These are phyloP conservation scores for Lachancea mirantina DNA, from an alignment of 805 yeast genomes.

Conservation along the genomic window DNA sequence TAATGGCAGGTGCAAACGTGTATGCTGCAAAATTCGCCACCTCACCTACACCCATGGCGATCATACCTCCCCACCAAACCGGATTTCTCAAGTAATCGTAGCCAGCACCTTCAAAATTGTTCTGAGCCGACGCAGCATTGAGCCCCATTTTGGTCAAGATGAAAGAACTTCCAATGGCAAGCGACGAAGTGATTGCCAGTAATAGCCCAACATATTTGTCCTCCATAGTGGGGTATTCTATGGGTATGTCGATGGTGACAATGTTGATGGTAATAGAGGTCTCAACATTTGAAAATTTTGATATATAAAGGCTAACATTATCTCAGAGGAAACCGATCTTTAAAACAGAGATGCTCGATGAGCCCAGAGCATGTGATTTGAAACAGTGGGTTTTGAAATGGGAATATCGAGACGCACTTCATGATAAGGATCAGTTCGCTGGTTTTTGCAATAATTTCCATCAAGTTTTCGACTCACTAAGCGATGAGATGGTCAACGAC, in stretches of 20 bases:
- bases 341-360: no score
- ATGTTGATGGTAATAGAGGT: neutral
- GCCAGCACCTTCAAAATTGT: constrained; percentile 63
- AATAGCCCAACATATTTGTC: constrained; percentile 87
- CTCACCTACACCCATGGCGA: constrained; percentile 87
- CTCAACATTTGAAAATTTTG: constrained; percentile 1
- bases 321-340: no score
- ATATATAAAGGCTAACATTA: no score
- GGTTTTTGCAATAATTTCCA: no score
- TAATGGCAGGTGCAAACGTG: constrained; percentile 89
- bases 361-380: no score
- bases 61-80: constrained; percentile 90
- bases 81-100: constrained; percentile 75
- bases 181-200: constrained; percentile 76
- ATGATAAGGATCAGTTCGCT: no score
- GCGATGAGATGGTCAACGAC: constrained; percentile 7
- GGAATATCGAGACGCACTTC: no score
- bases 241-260: no score
- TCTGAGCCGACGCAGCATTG: constrained; percentile 55
- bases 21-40: constrained; percentile 91
- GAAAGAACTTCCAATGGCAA: constrained; percentile 87
- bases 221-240: constrained; percentile 37
- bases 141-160: constrained; percentile 85
- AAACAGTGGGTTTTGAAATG: no score
- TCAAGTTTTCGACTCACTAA: constrained; percentile 4